Base-by-base conservation (phyloP, 768 basidiomycete species). In the Mrakia hoshinonis region DNA sequence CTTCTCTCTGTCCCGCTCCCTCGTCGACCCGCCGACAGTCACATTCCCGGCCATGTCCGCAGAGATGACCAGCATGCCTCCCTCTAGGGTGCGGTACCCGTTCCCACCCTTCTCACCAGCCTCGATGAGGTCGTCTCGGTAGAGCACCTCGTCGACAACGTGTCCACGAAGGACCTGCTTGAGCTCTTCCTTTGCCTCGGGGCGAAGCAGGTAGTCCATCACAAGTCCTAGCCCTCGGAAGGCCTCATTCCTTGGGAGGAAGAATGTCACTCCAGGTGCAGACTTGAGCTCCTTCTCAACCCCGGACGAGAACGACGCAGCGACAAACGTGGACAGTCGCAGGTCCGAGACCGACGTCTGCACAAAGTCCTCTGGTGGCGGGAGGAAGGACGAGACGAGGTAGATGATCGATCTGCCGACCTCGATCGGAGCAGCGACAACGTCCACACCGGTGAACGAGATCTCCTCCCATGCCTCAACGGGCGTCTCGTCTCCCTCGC, bases 301-400 rank as follows among this genome's bases (percentile, higher is more conserved):
- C 13, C 85, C 85, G 13, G 92, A 89, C 2, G 95, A 91, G 78
- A 92, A 93, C 34, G 92, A 82, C 9, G 92, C 87, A 0, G 93
- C 92, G 61, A 98, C 85, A 81, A 94, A 99, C 24, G 88, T 86
- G 2, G 95, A 97, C 22, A 92, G 83, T 49, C 92, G 87, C n/a
- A 96, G 84, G 68, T 85, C 78, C 3, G 92, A 89, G 20, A 94
- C 82, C 18, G 91, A 88, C 7, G 90, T 88, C 77, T 89, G 85
- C 51, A 98, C 82, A 18, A 88, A 85, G 77, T 93, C 89, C 2
- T 84, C 82, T 0, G 96, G 96, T 20, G 92, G 92, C 2, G 86
- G 82, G 60, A 98, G 83, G 1, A 93, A 87, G 34, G 86, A 85
- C 4, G 92, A 89, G 55, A 98, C 80, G 75, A 97, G 89, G 80